A percentile compares a stretch with the other conserved stretches of the same genome.
Conservation (phyloP, 2,329 filamentous ascomycete genomes). For the Raffaelea ambrosiae region DNA sequence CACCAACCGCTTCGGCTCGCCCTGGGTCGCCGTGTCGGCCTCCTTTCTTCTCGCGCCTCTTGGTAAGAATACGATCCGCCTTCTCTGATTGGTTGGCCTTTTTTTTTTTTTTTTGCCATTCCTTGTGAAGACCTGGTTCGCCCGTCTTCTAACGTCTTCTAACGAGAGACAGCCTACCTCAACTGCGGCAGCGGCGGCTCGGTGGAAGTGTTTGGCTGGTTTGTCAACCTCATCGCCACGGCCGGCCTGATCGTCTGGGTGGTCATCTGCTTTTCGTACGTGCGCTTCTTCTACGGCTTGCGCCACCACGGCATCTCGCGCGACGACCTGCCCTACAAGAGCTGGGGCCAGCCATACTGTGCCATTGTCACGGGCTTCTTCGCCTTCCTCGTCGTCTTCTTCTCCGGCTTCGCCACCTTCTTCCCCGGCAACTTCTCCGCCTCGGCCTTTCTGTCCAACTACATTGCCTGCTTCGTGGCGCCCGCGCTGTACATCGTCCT, state of each 20-base stretch:
- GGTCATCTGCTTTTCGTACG: conserved; percentile 57
- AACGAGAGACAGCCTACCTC: conserved; percentile 36
- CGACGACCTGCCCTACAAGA: conserved; percentile 51
- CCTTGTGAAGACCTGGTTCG: no score
- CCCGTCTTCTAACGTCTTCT: background rate
- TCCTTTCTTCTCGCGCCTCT: background rate
- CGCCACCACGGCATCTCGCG: conserved; percentile 55
- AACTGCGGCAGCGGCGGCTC: conserved; percentile 32
- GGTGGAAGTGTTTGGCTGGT: conserved; percentile 11
- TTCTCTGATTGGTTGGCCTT: no score
- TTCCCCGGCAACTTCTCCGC: conserved; percentile 61
- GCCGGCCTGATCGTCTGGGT: conserved; percentile 62
- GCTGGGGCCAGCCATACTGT: conserved; percentile 48
- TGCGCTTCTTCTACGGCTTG: conserved; percentile 59
- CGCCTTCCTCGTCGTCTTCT: conserved; percentile 57
- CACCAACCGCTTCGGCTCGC: conserved; percentile 41
- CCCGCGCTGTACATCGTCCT: conserved; percentile 1
- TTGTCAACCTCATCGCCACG: conserved; percentile 40
- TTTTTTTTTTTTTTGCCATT: background rate
- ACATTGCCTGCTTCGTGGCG: conserved; percentile 24
- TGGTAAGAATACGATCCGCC: background rate
- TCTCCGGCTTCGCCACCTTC: conserved; percentile 65
- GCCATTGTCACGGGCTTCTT: conserved; percentile 55
- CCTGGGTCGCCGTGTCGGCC: conserved; percentile 37
- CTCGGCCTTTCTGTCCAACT: conserved; percentile 22